Evolutionary conservation across 2,329 filamentous ascomycete species (phyloP).

Genomic region (Colletotrichum sp.): DNA sequence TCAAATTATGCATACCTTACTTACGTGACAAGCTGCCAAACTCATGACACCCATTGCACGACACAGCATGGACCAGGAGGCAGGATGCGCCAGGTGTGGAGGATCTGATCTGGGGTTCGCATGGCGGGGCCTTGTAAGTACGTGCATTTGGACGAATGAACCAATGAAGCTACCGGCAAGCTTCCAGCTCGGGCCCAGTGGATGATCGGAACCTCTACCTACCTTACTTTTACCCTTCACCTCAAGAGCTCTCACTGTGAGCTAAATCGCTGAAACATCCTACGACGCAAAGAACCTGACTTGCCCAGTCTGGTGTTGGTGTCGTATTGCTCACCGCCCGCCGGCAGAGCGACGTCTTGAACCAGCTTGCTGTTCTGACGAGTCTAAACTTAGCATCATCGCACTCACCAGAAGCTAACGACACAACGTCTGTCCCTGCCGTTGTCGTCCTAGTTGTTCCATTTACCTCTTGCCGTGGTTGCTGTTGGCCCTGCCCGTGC

Average conservation of each 20-base stretch:
- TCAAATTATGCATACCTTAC: not conserved
- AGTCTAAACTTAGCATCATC: slow-evolving; percentile 1
- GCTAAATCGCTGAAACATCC: slow-evolving; percentile 11
- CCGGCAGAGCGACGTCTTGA: not conserved
- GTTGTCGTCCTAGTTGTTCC: not conserved
- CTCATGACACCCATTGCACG: not conserved
- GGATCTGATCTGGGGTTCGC: not conserved
- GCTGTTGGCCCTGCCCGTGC: not conserved
- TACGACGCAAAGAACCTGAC: not conserved
- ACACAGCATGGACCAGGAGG: not conserved
- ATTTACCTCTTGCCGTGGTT: not conserved
- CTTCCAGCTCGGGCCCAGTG: not conserved
- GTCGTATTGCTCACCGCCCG: not conserved
- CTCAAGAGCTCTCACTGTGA: not conserved
- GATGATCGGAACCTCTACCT: not conserved
- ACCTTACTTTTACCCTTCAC: not conserved
- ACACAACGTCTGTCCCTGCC: not conserved
- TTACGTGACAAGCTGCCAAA: not conserved
- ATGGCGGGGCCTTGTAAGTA: not conserved
- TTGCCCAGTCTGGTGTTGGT: not conserved
- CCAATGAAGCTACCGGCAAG: not conserved
- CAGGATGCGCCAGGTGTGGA: not conserved
- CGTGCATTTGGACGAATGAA: not conserved
- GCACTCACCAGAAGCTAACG: not conserved
- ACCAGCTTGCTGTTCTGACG: not conserved